These are phyloP conservation scores for Plasmodium inui DNA, from an alignment of 169 alveolate species.

Conservation along the genomic window DNA sequence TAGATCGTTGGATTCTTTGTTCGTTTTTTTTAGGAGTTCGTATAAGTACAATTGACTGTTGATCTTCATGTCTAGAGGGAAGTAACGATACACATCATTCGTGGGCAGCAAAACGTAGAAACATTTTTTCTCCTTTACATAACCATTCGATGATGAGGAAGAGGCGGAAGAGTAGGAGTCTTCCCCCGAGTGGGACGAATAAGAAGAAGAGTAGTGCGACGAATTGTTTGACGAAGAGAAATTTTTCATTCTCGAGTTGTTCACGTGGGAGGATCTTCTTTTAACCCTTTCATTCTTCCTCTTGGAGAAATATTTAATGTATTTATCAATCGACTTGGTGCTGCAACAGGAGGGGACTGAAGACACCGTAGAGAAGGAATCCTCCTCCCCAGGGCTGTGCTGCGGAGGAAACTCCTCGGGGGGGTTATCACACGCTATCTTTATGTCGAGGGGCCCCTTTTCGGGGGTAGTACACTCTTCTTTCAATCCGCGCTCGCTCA, in stretches of 20 bases:
- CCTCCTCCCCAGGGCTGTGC: neutral
- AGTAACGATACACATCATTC: slow-evolving; percentile 46
- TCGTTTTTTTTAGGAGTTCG: slow-evolving; percentile 58
- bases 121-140: slow-evolving; percentile 37
- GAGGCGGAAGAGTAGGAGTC: slow-evolving; percentile 27
- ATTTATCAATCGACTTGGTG: slow-evolving; percentile 37
- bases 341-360: slow-evolving; percentile 63
- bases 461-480: neutral
- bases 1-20: slow-evolving; percentile 50
- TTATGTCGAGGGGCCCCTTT: neutral
- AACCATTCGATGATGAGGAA: slow-evolving; percentile 38
- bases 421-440: neutral
- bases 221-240: neutral
- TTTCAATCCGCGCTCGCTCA: neutral
- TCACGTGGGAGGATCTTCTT: neutral
- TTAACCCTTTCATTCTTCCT: slow-evolving; percentile 2
- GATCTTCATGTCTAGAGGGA: slow-evolving; percentile 43
- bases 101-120: slow-evolving; percentile 33
- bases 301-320: slow-evolving; percentile 45
- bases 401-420: neutral
- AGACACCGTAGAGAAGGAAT: slow-evolving; percentile 15
- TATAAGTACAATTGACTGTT: slow-evolving; percentile 30
- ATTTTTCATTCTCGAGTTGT: neutral
- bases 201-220: neutral
- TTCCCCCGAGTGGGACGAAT: neutral